Evolutionary conservation across 1,139 yeast species (phyloP).

Genomic region (Lodderomyces theae): DNA sequence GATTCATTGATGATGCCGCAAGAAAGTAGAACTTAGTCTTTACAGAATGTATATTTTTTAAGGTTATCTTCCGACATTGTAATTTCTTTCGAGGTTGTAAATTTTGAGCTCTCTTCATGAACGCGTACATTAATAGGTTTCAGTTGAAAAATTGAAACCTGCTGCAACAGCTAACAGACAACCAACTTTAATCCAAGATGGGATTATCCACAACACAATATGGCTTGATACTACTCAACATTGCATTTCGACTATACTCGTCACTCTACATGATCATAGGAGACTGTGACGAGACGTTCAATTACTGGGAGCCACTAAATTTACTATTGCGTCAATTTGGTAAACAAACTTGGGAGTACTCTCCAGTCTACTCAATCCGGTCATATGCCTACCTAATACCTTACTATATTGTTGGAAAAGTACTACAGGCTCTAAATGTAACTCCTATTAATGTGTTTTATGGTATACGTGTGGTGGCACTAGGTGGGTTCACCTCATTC

Average conservation of each 20-base stretch:
- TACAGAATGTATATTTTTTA: background rate
- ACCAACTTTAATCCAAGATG: slow-evolving; percentile 2
- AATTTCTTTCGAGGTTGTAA: background rate
- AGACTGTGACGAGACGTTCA: slow-evolving; percentile 85
- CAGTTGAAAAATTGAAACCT: background rate
- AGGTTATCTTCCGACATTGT: background rate
- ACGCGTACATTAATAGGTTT: background rate
- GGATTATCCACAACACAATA: slow-evolving; percentile 12
- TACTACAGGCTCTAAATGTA: slow-evolving; percentile 5
- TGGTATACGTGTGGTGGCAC: slow-evolving; percentile 46
- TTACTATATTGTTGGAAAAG: slow-evolving; percentile 30
- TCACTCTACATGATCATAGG: slow-evolving; percentile 64
- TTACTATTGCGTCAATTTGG: slow-evolving; percentile 78
- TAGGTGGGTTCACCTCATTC: slow-evolving; percentile 53
- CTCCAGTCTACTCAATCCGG: slow-evolving; percentile 85
- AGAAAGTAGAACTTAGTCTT: too few species aligned
- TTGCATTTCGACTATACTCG: slow-evolving; percentile 42
- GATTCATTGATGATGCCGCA: too few species aligned
- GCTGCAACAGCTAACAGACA: background rate
- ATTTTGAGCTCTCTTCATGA: background rate
- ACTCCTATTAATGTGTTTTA: slow-evolving; percentile 38
- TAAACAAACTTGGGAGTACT: slow-evolving; percentile 94
- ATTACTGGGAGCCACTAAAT: slow-evolving; percentile 93
- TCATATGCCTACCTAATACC: slow-evolving; percentile 78
- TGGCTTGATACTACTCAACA: slow-evolving; percentile 24